Evolutionary conservation across 2,329 filamentous ascomycete genomes (phyloP), one percentile per base, ranked within the genome.

Genomic region (Cladosporium halotolerans): DNA sequence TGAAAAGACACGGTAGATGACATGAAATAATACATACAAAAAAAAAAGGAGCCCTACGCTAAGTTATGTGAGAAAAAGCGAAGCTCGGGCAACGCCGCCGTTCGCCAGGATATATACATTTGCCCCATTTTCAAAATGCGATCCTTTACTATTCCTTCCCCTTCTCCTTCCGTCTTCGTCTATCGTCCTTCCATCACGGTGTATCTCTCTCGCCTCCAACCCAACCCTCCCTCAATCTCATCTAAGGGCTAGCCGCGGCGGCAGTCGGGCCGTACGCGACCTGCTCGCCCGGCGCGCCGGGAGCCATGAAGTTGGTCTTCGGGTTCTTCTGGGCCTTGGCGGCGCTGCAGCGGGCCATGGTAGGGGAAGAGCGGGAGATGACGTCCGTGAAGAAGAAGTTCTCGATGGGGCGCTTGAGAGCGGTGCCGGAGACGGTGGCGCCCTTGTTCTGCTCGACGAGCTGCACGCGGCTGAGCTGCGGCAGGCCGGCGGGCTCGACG

Each of bases 381-480:
- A 86, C 84, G 74, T 99, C 92, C 71, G 93, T 99, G 74, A 97
- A 96, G 77, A 91, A 99, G 73, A 99, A 99, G 78, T 99, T 89
- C 66, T 96, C 85, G 63, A 99, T 89, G 54, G 87, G 83, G 73
- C 88, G 88, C 78, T 84, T 89, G 66, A 99, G 79, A 31, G 88
- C 82, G 63, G 79, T 74, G n/a, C 83, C 84, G 39, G 77, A 85
- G n/a, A 79, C 66, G 73, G 88, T 86, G 47, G 83, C 75, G 45
- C 89, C 90, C 82, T 93, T 96, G 79, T 97, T 97, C 73, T 95
- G 88, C 68, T 97, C 93, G 50, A 96, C 88, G 54, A 99, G 79
- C 74, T 97, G 92, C 54, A 96, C 86, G 79, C 91, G 96, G 81
- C 88, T 90, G 65, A 97, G 76, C 58, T 82, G 77, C 62, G 77